Percentiles rank a stretch among this genome's conserved stretches.
Evolutionary conservation across 805 yeast genomes (phyloP).

Genomic region (Nematodospora valgi): DNA sequence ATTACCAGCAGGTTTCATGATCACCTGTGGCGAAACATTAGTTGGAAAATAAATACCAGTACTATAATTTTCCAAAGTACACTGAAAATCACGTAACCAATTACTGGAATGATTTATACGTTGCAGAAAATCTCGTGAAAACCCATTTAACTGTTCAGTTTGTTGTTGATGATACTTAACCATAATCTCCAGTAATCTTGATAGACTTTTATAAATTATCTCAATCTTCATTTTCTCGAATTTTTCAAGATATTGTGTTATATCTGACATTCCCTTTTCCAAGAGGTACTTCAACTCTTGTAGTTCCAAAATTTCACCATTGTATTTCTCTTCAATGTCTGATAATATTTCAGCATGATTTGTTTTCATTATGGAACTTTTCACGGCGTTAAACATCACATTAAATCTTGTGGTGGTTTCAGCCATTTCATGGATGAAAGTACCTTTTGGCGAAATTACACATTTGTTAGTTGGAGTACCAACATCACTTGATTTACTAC

Average conservation of each 20-base stretch:
- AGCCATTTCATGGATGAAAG: conserved; percentile 21
- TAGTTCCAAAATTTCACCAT: conserved; percentile 30
- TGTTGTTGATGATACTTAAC: conserved; percentile 24
- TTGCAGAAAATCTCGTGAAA: conserved; percentile 20
- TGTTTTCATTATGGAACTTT: conserved; percentile 25
- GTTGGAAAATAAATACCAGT: conserved; percentile 34
- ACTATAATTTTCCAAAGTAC: conserved; percentile 21
- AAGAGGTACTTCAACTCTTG: conserved; percentile 28
- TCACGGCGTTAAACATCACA: conserved; percentile 32
- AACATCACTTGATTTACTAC: not conserved
- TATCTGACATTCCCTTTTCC: conserved; percentile 24
- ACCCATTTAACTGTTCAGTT: conserved; percentile 20
- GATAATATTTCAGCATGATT: conserved; percentile 25
- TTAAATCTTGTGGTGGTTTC: conserved; percentile 24
- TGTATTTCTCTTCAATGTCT: conserved; percentile 29
- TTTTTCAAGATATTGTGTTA: conserved; percentile 22
- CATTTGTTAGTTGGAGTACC: conserved; percentile 1
- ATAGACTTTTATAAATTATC: conserved; percentile 28
- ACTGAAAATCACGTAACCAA: conserved; percentile 21
- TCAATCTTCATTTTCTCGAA: conserved; percentile 36
- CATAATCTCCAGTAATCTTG: conserved; percentile 31
- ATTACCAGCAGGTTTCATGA: conserved; percentile 19
- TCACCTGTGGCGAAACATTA: not conserved
- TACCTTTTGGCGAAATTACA: conserved; percentile 6
- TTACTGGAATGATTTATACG: conserved; percentile 17